Conservation (phyloP, 192 early-diverging fungal species). For the Umbelopsis vinacea region DNA sequence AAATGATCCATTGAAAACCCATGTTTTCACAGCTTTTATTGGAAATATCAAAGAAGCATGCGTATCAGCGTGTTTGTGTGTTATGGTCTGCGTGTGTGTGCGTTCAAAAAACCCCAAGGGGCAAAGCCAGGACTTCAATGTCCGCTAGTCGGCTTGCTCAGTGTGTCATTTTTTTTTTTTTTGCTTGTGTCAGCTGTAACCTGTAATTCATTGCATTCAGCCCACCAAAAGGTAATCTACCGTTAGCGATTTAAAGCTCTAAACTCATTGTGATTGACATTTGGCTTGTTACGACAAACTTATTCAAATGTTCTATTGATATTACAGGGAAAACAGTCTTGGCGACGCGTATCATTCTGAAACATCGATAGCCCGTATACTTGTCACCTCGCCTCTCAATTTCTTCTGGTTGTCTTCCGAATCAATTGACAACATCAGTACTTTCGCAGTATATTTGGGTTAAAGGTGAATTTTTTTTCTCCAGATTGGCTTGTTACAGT, state of each 20-base stretch:
- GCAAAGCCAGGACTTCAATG: background rate
- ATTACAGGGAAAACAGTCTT: background rate
- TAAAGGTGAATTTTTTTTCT: background rate
- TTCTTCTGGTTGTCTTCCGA: background rate
- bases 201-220: background rate
- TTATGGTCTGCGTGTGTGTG: background rate
- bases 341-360: constrained; percentile 20
- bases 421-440: background rate
- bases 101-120: constrained; percentile 1
- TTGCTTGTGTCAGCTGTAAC: background rate
- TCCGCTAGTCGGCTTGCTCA: constrained; percentile 7
- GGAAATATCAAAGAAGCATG: no score
- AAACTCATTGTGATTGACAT: background rate
- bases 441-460: background rate
- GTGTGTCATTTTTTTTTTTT: constrained; percentile 21
- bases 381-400: background rate
- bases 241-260: background rate
- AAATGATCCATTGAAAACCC: background rate
- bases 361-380: background rate
- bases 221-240: background rate
- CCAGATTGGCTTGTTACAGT: no score
- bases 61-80: no score
- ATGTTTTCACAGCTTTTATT: no score
- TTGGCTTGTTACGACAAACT: background rate
- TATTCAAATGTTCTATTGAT: background rate